Evolutionary conservation across 495 filamentous ascomycete species (phyloP), one percentile per base, ranked within the genome.

Genomic region (Daldinia concentrica): DNA sequence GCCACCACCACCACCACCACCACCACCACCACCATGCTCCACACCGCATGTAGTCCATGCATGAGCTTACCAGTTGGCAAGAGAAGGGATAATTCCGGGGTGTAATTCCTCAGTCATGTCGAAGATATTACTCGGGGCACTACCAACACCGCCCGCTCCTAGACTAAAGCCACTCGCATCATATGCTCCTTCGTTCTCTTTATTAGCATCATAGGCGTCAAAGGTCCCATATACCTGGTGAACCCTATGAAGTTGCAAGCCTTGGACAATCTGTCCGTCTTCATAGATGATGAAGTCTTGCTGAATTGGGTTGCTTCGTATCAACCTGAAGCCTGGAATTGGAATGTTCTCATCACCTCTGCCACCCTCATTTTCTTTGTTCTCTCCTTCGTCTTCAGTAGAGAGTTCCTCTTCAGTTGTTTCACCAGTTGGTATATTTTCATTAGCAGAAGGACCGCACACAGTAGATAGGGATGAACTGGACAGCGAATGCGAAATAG

Each of bases 261-360:
- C 43, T 5, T 48, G 43, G 8, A 12, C 19, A 48, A 27, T 54
- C 15, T 30, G 50, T 14, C 27, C 50, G 1, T 54, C 50, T 14
- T 54, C 50, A 2, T 54, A 54, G 15, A 54, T 54, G 27, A 54
- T 15, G 50, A 54, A 54, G 6, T 54, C 50, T 12, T 54, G 24
- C 3, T 9, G 50, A 29, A 30, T 3, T 29, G 27, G 50, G 26
- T 17, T 29, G 27, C 12, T 17, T 54, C 50, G 26, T 22, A 8
- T 0, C 24, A 30, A 15, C 12, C 15, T 27, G 6, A 54, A 54
- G 27, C 27, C 50, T 15, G 9, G 27, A 15, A 30, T n/a, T 7
- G 7, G 14, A 17, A n/a, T 6, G 2, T 30, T 5, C 27, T 30
- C 50, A 54, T 29, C 14, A 15, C 14, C 15, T 15, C 12, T 2